A percentile compares a stretch with the other conserved stretches of the same genome.
phyloP scores from a whole-genome alignment of 208 protist species.

The Acanthamoeba culbertsoni region DNA sequence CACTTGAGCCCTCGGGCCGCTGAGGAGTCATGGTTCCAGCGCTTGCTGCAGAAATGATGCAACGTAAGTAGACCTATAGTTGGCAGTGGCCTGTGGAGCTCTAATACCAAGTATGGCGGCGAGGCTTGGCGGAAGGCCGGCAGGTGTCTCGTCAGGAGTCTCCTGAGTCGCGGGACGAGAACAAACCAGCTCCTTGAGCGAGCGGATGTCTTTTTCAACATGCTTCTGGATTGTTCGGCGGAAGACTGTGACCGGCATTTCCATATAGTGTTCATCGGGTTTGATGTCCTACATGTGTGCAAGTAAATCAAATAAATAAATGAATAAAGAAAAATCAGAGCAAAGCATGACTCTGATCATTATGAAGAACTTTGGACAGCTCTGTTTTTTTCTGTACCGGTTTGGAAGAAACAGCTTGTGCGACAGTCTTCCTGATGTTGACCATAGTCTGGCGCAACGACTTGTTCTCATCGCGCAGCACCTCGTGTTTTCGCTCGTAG shows the following conservation, averaged over 20 bases:
- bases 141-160: background rate
- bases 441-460: background rate
- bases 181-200: background rate
- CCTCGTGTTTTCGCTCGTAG: constrained; percentile 14
- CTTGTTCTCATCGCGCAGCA: constrained; percentile 18
- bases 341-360: background rate
- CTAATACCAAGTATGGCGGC: background rate
- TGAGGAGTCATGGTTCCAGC: background rate
- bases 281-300: background rate
- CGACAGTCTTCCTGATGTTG: background rate
- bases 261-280: background rate
- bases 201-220: background rate
- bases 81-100: background rate
- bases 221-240: background rate
- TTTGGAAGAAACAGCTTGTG: background rate
- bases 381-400: background rate
- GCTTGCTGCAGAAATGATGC: background rate
- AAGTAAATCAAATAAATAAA: background rate
- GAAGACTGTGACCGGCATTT: background rate
- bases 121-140: background rate
- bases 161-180: background rate
- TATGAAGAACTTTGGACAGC: background rate
- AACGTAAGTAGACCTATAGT: background rate
- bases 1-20: background rate
- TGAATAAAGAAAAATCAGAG: background rate